A percentile compares a stretch with the other conserved stretches of the same genome.
These are phyloP conservation scores for Xylaria grammica DNA, from an alignment of 495 filamentous ascomycete species.

Conservation along the genomic window DNA sequence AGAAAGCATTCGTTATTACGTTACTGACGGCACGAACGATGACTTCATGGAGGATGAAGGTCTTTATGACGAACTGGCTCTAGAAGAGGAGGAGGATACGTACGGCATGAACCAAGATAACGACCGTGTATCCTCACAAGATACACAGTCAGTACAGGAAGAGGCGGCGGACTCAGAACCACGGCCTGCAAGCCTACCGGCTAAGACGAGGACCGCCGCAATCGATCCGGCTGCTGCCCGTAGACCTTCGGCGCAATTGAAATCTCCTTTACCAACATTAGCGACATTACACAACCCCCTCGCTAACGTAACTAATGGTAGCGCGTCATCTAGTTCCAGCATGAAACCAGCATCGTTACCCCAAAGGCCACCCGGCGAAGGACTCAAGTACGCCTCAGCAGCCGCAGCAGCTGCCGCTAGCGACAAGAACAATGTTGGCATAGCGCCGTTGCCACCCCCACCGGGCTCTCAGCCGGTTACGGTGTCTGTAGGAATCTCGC, in stretches of 20 bases:
- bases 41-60: slow-evolving; percentile 90
- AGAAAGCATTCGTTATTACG: slow-evolving; percentile 93
- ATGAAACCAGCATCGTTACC: slow-evolving; percentile 96
- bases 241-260: slow-evolving; percentile 88
- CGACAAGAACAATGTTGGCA: slow-evolving; percentile 94
- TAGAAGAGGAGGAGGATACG: slow-evolving; percentile 84
- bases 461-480: slow-evolving; percentile 60
- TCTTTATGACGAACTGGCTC: slow-evolving; percentile 92
- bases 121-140: slow-evolving; percentile 91
- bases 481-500: slow-evolving; percentile 46
- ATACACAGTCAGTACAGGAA: slow-evolving; percentile 90
- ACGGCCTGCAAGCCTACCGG: slow-evolving; percentile 53
- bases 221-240: slow-evolving; percentile 60
- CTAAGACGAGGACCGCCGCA: slow-evolving; percentile 61
- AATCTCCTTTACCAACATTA: slow-evolving; percentile 87
- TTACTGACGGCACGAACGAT: slow-evolving; percentile 82
- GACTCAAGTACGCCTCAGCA: slow-evolving; percentile 94
- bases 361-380: slow-evolving; percentile 82
- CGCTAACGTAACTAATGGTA: slow-evolving; percentile 66
- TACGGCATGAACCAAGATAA: slow-evolving; percentile 83
- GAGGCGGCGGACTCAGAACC: slow-evolving; percentile 71
- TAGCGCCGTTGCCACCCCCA: slow-evolving; percentile 87
- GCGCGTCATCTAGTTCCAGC: slow-evolving; percentile 44
- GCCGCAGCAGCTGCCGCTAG: slow-evolving; percentile 93
- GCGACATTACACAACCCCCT: slow-evolving; percentile 80